Conservation (phyloP, 441 rosid species). For the Erodium trifolium region DNA sequence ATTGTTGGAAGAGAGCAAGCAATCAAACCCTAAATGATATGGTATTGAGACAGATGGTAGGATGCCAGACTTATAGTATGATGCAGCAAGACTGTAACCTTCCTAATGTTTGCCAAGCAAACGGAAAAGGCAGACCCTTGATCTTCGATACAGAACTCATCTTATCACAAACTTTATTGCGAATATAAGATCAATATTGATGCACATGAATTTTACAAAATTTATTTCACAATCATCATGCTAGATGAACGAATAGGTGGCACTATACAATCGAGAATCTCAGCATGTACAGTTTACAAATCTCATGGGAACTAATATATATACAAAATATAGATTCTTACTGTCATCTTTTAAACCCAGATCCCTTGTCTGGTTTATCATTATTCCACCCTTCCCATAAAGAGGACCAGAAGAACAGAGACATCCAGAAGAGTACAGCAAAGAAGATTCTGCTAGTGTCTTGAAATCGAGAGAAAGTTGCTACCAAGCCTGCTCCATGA, state of each 20-base stretch:
- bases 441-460: slow-evolving; percentile 62
- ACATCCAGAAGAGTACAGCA: slow-evolving; percentile 92
- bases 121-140: neutral
- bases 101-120: neutral
- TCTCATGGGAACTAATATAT: neutral
- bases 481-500: slow-evolving; percentile 36
- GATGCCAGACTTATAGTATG: neutral
- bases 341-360: slow-evolving; percentile 51
- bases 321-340: slow-evolving; percentile 24
- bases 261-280: neutral
- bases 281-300: neutral
- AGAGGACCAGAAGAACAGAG: slow-evolving; percentile 85
- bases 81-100: neutral
- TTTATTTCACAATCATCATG: neutral
- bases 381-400: slow-evolving; percentile 56
- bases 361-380: slow-evolving; percentile 33
- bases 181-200: neutral
- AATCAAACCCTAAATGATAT: neutral
- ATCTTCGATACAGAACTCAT: neutral
- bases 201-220: neutral
- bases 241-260: neutral
- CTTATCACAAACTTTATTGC: neutral
- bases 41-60: neutral
- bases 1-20: neutral
- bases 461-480: slow-evolving; percentile 40